Conservation (phyloP, 2,329 filamentous ascomycete species). For the Fusarium sacchari region DNA sequence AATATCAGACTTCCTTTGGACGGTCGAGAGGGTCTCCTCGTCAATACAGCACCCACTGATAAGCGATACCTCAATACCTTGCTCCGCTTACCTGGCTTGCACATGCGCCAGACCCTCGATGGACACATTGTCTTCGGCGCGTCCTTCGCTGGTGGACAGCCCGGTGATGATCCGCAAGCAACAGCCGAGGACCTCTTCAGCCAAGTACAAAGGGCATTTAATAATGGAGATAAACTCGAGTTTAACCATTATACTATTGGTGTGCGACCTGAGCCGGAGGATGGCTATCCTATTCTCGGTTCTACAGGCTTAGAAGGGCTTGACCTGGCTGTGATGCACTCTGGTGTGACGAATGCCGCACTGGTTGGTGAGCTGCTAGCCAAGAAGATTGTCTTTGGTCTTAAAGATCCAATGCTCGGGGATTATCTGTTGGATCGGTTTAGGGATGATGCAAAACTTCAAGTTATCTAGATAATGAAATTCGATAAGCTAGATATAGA, state of each 20-base stretch:
- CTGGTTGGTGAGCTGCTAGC: neutral
- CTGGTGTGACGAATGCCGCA: neutral
- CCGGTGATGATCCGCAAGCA: neutral
- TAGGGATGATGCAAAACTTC: neutral
- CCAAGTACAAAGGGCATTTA: neutral
- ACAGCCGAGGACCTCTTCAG: neutral
- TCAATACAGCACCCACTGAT: neutral
- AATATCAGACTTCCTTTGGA: neutral
- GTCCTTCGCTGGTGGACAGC: neutral
- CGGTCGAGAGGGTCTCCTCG: neutral
- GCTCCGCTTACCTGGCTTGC: neutral
- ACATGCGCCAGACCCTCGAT: neutral
- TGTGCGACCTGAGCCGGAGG: neutral
- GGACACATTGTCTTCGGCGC: neutral
- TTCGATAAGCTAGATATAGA: neutral
- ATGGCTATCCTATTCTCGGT: neutral
- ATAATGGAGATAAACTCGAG: neutral
- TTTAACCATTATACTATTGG: neutral
- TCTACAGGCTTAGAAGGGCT: neutral
- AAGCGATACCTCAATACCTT: neutral
- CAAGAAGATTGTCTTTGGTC: neutral
- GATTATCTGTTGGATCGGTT: neutral
- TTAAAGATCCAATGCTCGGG: neutral
- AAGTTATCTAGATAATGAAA: fast-evolving
- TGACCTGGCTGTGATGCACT: neutral